A percentile compares a stretch with the other conserved stretches of the same genome.
Evolutionary conservation across 164 flowering plant genomes (phyloP).

Genomic region (Kalanchoe fedtschenkoi): DNA sequence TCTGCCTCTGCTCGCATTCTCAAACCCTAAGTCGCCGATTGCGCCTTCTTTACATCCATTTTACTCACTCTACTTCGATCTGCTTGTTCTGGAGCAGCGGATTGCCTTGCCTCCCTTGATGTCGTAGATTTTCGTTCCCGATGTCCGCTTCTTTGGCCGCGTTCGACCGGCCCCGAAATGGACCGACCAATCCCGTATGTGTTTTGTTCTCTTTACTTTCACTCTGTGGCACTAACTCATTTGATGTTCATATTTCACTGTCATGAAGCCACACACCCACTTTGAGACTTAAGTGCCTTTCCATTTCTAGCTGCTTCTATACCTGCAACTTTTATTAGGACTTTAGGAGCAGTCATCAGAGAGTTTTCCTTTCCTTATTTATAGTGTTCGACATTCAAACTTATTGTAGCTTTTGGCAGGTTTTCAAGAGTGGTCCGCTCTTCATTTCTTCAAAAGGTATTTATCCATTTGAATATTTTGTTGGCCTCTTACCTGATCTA

Average conservation of each 20-base stretch:
- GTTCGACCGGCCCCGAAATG: slow-evolving; percentile 69
- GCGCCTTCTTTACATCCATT: not conserved
- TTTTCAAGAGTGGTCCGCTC: slow-evolving; percentile 95
- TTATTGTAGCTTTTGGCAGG: slow-evolving; percentile 29
- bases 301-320: no score
- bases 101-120: not conserved
- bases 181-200: slow-evolving; percentile 58
- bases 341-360: no score
- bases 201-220: not conserved
- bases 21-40: slow-evolving; percentile 1
- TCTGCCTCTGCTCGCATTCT: not conserved
- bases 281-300: no score
- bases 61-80: not conserved
- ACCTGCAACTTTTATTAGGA: no score
- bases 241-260: slow-evolving; percentile 3
- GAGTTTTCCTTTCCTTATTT: not conserved
- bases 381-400: slow-evolving; percentile 6
- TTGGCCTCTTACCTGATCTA: no score
- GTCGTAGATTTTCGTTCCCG: slow-evolving; percentile 5
- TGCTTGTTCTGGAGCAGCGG: not conserved
- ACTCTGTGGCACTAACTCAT: not conserved
- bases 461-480: slow-evolving; percentile 3
- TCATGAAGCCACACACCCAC: no score
- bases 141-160: slow-evolving; percentile 79
- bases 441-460: slow-evolving; percentile 94